A percentile compares a stretch with the other conserved stretches of the same genome.
Conservation (phyloP, 1,284 basidiomycete species). For the Thecaphora frezii region DNA sequence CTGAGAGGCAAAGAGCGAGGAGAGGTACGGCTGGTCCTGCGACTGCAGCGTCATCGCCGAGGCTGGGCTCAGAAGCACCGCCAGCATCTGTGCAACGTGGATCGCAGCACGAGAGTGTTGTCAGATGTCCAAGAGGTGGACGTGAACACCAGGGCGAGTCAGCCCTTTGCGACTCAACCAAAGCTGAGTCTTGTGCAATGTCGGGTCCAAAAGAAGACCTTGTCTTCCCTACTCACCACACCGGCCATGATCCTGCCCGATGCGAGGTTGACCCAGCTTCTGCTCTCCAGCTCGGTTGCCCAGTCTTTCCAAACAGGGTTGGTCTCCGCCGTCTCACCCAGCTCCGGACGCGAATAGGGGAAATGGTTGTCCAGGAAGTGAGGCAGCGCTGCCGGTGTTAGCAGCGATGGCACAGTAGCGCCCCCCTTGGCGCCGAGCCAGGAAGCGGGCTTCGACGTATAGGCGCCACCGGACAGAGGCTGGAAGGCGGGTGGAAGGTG, state of each 20-base stretch:
- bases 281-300: conserved; percentile 19
- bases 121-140: too few relatives aligned
- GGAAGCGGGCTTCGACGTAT: background rate
- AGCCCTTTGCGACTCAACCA: too few relatives aligned
- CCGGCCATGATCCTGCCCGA: conserved; percentile 32
- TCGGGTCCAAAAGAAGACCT: too few relatives aligned
- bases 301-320: conserved; percentile 3
- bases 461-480: background rate
- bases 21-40: conserved; percentile 18
- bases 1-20: conserved; percentile 19
- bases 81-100: conserved; percentile 7
- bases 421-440: background rate
- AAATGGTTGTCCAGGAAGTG: conserved; percentile 42
- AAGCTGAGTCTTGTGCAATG: too few relatives aligned
- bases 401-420: conserved; percentile 12
- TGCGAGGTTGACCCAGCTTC: conserved; percentile 28
- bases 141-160: too few relatives aligned
- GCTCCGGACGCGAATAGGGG: conserved; percentile 27
- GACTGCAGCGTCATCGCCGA: conserved; percentile 11
- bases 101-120: too few relatives aligned
- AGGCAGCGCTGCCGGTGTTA: conserved; percentile 18
- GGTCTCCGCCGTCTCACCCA: conserved; percentile 17
- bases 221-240: conserved; percentile 6
- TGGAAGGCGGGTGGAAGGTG: conserved; percentile 26
- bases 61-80: conserved; percentile 22